Base-by-base conservation (phyloP, 1,284 basidiomycete genomes). In the Phlebopus sp. region DNA sequence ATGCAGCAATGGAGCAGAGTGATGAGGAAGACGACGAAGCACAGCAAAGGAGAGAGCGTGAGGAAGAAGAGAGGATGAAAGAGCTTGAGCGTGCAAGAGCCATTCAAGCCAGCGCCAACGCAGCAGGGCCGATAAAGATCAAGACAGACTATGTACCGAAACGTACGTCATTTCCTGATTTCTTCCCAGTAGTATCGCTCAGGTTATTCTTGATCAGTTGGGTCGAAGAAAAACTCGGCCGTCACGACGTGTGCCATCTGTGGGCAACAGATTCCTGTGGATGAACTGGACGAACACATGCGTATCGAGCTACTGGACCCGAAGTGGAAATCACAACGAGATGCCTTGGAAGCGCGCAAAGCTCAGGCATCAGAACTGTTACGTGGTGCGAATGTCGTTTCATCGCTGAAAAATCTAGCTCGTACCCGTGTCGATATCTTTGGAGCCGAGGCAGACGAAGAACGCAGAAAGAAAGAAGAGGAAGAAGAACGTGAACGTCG, bases 281-380 rank as follows among this genome's bases (percentile, higher is more conserved):
- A 94, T 71, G 95, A 99, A 67, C 78, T 99, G 52, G 85, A 94
- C 57, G 95, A 99, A 66, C 97, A 99, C 69, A 96, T 98, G 79
- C 90, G 97, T 62, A 97, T 99, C 68, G 97, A 99, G 68, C 73
- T 98, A 42, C 81, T 99, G 59, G 95, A 99, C 70, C 97, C 97
- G 35, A 85, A 88, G 63, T 98, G 94, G 94, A 97, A 97, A 68
- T 92, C 93, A 51, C 92, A 96, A 65, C 90, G 94, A 58, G 86
- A 92, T 59, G 78, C 73, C 15, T 73, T 93, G 59, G 94, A 97
- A 64, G 79, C 85, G 41, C 88, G 94, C 63, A 90, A 92, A 60
- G 89, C 89, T 6, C 93, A 97, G 65, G 84, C 92, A 7, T 90
- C 89, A 36, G 88, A 96, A 63, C 75, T 95, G 23, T 85, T 92